Evolutionary conservation across 352 stramenopile genomes (phyloP).

Genomic region (Pythium apleroticum): DNA sequence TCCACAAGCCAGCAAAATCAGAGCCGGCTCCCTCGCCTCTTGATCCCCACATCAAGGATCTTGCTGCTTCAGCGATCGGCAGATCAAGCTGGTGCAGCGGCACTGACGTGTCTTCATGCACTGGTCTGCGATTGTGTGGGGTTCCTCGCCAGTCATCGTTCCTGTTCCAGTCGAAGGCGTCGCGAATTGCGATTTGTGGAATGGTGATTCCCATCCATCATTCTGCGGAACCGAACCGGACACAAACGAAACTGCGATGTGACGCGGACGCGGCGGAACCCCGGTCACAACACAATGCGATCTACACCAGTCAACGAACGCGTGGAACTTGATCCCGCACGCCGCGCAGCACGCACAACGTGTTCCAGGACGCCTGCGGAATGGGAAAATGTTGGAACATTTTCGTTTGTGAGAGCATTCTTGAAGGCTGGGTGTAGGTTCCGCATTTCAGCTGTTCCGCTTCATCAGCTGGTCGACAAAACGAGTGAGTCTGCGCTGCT

Average conservation of each 20-base stretch:
- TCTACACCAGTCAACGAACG: background rate
- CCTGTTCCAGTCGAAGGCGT: background rate
- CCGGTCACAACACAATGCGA: background rate
- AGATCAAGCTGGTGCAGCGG: background rate
- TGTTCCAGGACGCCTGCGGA: background rate
- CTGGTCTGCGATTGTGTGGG: background rate
- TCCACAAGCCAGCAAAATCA: background rate
- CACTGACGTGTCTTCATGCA: background rate
- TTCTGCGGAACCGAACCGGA: background rate
- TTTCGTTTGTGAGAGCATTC: background rate
- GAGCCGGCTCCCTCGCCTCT: background rate
- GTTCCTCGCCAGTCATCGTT: background rate
- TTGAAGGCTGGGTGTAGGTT: slow-evolving; percentile 12
- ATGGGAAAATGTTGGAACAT: background rate
- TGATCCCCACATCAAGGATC: background rate
- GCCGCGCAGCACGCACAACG: background rate
- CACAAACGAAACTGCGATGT: background rate
- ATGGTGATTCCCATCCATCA: background rate
- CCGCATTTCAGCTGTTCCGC: slow-evolving; percentile 7
- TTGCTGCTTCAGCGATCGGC: background rate
- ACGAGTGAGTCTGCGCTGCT: background rate
- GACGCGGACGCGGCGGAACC: background rate
- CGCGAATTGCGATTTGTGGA: background rate
- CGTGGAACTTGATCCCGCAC: background rate
- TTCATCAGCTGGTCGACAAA: background rate